A percentile compares a stretch with the other conserved stretches of the same genome.
These are phyloP conservation scores for Ehretia macrophylla DNA, from an alignment of 257 asterid genomes.

Conservation along the genomic window DNA sequence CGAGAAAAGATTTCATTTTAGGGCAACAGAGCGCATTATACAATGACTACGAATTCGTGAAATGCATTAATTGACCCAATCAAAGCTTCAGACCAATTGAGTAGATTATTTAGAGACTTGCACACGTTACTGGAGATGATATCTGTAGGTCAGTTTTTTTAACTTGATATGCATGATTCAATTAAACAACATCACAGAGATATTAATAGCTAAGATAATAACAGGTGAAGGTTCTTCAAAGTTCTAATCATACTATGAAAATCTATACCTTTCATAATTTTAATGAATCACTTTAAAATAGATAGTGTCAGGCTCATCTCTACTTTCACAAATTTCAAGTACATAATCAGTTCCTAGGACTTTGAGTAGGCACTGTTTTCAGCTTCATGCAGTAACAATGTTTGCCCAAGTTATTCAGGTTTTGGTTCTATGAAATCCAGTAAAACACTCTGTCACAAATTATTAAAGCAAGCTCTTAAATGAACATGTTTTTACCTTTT, in stretches of 20 bases:
- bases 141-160: too few relatives aligned
- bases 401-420: not conserved
- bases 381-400: not conserved
- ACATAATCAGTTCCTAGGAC: not conserved
- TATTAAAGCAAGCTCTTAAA: constrained; percentile 4
- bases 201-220: not conserved
- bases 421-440: not conserved
- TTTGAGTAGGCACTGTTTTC: not conserved
- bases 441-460: not conserved
- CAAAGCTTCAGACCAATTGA: too few relatives aligned
- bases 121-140: too few relatives aligned
- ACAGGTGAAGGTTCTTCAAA: not conserved
- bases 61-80: too few relatives aligned
- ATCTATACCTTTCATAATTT: not conserved
- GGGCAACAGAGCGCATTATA: too few relatives aligned
- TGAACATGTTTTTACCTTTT: constrained; percentile 58
- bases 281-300: too few relatives aligned
- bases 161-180: too few relatives aligned
- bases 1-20: too few relatives aligned
- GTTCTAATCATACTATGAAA: not conserved
- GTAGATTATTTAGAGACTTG: too few relatives aligned
- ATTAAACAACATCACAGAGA: not conserved
- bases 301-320: too few relatives aligned
- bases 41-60: too few relatives aligned
- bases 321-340: too few relatives aligned